Conservation (phyloP, 805 yeast species). For the Hanseniaspora clermontiae region DNA sequence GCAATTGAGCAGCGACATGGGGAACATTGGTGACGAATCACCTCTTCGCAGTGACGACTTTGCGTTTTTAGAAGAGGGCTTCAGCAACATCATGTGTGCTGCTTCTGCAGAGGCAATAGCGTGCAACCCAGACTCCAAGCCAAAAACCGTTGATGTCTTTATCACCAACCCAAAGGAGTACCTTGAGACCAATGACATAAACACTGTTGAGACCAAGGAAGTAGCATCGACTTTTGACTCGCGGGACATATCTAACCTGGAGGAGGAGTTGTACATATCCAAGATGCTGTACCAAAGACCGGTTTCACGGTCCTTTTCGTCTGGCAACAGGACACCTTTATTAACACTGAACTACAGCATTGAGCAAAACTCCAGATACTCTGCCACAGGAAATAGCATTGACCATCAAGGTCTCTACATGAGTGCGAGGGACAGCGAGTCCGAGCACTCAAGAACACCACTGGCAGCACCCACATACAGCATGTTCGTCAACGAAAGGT, state of each 20-base stretch:
- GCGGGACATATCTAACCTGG: not conserved
- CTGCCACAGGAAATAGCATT: not conserved
- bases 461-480: not conserved
- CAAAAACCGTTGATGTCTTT: not conserved
- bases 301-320: not conserved
- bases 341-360: not conserved
- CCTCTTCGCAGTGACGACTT: not conserved
- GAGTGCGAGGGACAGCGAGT: not conserved
- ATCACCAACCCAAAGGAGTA: not conserved
- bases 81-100: not conserved
- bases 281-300: not conserved
- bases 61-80: not conserved
- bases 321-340: not conserved
- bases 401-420: not conserved
- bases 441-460: not conserved
- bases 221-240: not conserved
- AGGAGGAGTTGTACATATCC: not conserved
- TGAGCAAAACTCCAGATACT: not conserved
- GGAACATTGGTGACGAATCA: not conserved
- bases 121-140: not conserved
- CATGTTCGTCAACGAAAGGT: not conserved
- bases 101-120: too few species aligned
- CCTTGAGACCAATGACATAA: not conserved
- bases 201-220: not conserved
- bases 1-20: not conserved